A percentile compares a stretch with the other conserved stretches of the same genome.
Evolutionary conservation across 306 rosid species (phyloP).

Genomic region (Fagus crenata): DNA sequence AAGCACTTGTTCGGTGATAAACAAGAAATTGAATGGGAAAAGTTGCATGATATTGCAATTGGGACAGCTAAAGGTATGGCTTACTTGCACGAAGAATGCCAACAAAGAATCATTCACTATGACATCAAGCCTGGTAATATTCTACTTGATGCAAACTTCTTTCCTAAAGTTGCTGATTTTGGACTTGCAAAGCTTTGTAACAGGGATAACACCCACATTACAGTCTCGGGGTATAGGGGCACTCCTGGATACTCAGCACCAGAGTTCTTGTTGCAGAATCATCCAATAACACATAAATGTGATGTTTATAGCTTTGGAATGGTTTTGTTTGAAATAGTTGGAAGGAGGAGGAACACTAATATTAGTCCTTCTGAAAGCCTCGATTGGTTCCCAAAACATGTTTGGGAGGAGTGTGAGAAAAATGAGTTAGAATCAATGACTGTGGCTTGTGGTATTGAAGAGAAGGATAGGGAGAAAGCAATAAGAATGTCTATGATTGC

Average conservation of each 20-base stretch:
- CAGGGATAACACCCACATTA: neutral
- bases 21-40: constrained; percentile 1
- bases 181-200: constrained; percentile 12
- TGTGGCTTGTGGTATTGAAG: constrained; percentile 3
- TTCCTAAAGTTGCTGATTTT: constrained; percentile 16
- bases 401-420: constrained; percentile 10
- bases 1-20: neutral
- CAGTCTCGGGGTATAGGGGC: neutral
- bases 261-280: constrained; percentile 17
- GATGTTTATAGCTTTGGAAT: constrained; percentile 16
- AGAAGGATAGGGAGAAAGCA: constrained; percentile 18
- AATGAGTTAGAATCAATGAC: neutral
- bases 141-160: neutral
- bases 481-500: constrained; percentile 16
- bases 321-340: constrained; percentile 19
- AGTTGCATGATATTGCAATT: neutral
- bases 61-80: constrained; percentile 10
- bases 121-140: constrained; percentile 18
- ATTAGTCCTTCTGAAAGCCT: neutral
- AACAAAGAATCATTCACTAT: constrained; percentile 17
- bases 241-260: constrained; percentile 17
- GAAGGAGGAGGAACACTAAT: constrained; percentile 6
- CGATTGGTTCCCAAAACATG: constrained; percentile 21
- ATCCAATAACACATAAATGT: constrained; percentile 13
- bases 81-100: constrained; percentile 25